Evolutionary conservation across 1,139 yeast species (phyloP).

Genomic region (Pichia sp.): DNA sequence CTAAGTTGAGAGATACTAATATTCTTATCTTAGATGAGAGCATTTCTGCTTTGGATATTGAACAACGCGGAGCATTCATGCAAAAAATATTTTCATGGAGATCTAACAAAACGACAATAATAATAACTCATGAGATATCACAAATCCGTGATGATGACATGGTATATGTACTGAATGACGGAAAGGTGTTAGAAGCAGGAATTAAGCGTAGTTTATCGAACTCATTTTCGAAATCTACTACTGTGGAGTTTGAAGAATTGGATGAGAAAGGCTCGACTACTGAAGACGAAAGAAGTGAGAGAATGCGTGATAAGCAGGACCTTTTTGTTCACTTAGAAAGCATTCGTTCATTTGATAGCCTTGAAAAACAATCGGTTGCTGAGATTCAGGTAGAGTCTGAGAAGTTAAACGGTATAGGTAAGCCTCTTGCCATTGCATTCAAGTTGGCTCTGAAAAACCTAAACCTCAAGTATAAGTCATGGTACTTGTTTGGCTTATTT

Average conservation of each 20-base stretch:
- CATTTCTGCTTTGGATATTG: slow-evolving; percentile 69
- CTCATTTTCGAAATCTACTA: slow-evolving; percentile 19
- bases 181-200: slow-evolving; percentile 48
- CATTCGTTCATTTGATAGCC: background rate
- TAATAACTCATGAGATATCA: slow-evolving; percentile 72
- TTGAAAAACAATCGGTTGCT: no score
- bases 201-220: slow-evolving; percentile 34
- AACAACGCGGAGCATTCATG: slow-evolving; percentile 44
- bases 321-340: slow-evolving; percentile 9
- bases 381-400: background rate
- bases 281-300: background rate
- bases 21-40: slow-evolving; percentile 82
- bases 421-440: slow-evolving; percentile 15
- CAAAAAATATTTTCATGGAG: slow-evolving; percentile 58
- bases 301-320: background rate
- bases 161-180: slow-evolving; percentile 57
- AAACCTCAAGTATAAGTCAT: slow-evolving; percentile 14
- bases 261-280: background rate
- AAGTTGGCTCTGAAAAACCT: slow-evolving; percentile 7
- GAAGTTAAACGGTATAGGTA: slow-evolving; percentile 8
- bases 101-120: slow-evolving; percentile 63
- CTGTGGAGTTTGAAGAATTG: slow-evolving; percentile 6
- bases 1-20: slow-evolving; percentile 65
- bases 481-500: slow-evolving; percentile 45
- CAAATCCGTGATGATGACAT: slow-evolving; percentile 61